phyloP scores from a whole-genome alignment of 768 basidiomycete species.

The Psilocybe cubensis region DNA sequence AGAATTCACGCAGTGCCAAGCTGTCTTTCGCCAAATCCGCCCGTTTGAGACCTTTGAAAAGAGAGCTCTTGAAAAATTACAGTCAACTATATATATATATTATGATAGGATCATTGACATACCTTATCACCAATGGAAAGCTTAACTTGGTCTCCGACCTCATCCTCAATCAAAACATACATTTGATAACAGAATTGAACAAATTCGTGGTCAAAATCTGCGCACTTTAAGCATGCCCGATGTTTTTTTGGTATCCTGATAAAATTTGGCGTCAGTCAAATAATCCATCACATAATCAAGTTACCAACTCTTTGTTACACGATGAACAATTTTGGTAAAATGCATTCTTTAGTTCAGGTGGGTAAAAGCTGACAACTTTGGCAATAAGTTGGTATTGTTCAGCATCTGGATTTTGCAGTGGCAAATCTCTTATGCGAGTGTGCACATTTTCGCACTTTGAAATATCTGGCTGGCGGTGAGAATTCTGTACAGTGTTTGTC shows the following conservation, averaged over 20 bases:
- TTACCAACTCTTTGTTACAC: conserved; percentile 53
- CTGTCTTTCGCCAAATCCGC: conserved; percentile 45
- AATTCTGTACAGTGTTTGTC: neutral
- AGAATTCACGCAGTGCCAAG: conserved; percentile 38
- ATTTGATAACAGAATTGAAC: conserved; percentile 52
- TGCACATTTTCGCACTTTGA: conserved; percentile 8
- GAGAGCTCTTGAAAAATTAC: conserved; percentile 36
- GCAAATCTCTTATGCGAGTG: conserved; percentile 42
- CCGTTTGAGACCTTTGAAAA: conserved; percentile 49
- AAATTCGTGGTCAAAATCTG: conserved; percentile 54
- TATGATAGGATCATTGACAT: conserved; percentile 11
- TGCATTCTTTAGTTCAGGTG: conserved; percentile 50
- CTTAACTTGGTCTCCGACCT: conserved; percentile 40
- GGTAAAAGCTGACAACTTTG: conserved; percentile 59
- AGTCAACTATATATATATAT: neutral
- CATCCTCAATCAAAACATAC: conserved; percentile 56
- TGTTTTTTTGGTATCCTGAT: conserved; percentile 47
- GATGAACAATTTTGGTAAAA: conserved; percentile 52
- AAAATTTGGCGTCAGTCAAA: neutral
- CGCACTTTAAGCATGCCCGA: conserved; percentile 53
- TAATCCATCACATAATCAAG: neutral
- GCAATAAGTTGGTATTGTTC: conserved; percentile 48
- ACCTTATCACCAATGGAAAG: conserved; percentile 56
- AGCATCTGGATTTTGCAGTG: conserved; percentile 32
- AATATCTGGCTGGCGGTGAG: neutral